These are phyloP conservation scores for Metschnikowia matae DNA, from an alignment of 805 yeast genomes.

Conservation along the genomic window DNA sequence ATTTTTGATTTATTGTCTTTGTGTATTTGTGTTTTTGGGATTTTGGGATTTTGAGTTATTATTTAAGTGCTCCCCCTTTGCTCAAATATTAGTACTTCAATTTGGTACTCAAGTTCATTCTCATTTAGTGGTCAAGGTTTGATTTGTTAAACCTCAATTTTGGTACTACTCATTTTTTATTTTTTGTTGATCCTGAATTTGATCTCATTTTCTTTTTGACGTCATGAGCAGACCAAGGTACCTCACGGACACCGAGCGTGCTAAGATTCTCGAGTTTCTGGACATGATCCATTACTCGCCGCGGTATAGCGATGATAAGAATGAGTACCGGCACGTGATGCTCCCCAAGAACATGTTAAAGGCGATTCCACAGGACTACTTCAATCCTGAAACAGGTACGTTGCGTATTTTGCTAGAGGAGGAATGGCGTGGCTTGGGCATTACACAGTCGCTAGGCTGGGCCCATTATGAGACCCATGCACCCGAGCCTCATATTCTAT, in stretches of 20 bases:
- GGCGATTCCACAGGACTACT: constrained; percentile 90
- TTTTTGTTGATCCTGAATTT: too few species aligned
- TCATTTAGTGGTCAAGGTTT: too few species aligned
- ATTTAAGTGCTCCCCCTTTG: too few species aligned
- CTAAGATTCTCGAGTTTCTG: constrained; percentile 83
- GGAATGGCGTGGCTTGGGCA: constrained; percentile 98
- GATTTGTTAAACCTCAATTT: too few species aligned
- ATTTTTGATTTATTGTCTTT: too few species aligned
- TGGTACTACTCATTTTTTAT: too few species aligned
- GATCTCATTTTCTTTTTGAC: too few species aligned
- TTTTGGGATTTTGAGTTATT: too few species aligned
- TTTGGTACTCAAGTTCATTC: too few species aligned
- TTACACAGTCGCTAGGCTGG: constrained; percentile 97
- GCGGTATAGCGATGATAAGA: constrained; percentile 85
- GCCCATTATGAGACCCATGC: constrained; percentile 96
- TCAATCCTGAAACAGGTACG: constrained; percentile 91
- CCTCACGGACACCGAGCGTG: constrained; percentile 77
- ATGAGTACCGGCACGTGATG: constrained; percentile 95
- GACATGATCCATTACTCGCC: constrained; percentile 94
- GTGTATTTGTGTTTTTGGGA: too few species aligned
- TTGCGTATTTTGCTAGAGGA: constrained; percentile 86
- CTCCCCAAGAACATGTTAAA: constrained; percentile 94
- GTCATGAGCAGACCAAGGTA: constrained; percentile 55
- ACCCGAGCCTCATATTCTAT: constrained; percentile 95
- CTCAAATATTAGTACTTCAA: too few species aligned